Base-by-base conservation (phyloP, 495 filamentous ascomycete species). In the Sphaerosporella brunnea region DNA sequence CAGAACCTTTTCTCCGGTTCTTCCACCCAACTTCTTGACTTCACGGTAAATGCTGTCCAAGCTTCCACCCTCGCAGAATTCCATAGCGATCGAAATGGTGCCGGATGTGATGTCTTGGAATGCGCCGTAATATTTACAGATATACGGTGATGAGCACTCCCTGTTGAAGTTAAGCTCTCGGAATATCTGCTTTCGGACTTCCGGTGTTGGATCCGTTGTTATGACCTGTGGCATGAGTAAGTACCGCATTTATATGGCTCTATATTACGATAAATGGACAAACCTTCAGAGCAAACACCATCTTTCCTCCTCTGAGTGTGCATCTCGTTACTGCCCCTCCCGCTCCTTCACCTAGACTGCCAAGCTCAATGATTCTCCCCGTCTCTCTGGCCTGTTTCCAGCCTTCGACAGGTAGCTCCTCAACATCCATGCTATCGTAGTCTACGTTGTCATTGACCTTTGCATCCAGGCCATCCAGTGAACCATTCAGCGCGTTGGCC, bases 81-180 rank as follows among this genome's bases (percentile, higher is more conserved):
- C 90, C 90, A 97, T 97, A 21, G 85, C 85, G 62, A 97, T 97
- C 36, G 82, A 88, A 49, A 97, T 96, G 15, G 90, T 96, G 26
- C 88, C 84, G 0, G 82, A 84, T 3, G 82, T 78, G 51, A 90
- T 80, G 60, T 96, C 87, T 64, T 85, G 82, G 56, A 94, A 96
- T 48, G 90, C 86, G 51, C 90, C 90, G 56, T 94, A 96, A 64
- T 97, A 97, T 50, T 79, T 78, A 64, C 92, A 96, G 55, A 97
- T 96, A 61, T 96, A 82, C 49, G 82, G 77, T 2, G 83, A 92
- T 3, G 81, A 81, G 61, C 90, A 96, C 54, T 88, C 81, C 66
- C 94, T 95, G 72, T 97, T 97, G 71, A 95, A 96, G 53, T 79
- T 79, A 25, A 96, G 71, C 63, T 97, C 90, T 48, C 90, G 82